These are phyloP conservation scores for Acorus gramineus DNA, from an alignment of 106 monocot species.

Conservation along the genomic window DNA sequence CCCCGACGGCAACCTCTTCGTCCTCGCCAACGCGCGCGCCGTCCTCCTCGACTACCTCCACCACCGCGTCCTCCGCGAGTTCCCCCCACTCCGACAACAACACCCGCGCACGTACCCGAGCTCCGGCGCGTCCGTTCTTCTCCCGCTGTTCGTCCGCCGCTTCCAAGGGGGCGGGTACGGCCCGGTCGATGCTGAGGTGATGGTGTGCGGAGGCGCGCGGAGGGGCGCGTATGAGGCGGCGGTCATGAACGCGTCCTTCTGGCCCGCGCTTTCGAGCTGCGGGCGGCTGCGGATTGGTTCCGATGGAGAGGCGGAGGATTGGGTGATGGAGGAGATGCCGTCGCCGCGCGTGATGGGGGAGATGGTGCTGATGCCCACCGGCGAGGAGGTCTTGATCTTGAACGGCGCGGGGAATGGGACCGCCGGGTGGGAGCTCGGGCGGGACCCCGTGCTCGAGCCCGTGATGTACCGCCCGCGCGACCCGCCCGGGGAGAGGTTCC, in stretches of 20 bases:
- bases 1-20: conserved; percentile 36
- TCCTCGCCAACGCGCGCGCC: conserved; percentile 41
- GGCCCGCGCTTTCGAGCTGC: conserved; percentile 34
- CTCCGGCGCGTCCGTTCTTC: conserved; percentile 42
- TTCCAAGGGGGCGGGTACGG: neutral
- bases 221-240: conserved; percentile 17
- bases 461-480: conserved; percentile 33
- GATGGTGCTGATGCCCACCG: conserved; percentile 57
- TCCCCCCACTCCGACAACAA: conserved; percentile 17
- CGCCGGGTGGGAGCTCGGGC: conserved; percentile 56
- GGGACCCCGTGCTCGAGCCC: conserved; percentile 39
- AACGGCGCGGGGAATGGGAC: conserved; percentile 62
- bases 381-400: conserved; percentile 39
- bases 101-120: conserved; percentile 37
- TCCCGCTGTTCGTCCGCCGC: conserved; percentile 12
- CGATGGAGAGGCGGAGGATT: conserved; percentile 17
- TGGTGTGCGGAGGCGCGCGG: conserved; percentile 55
- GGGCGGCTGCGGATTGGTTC: conserved; percentile 20
- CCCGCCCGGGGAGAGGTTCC: conserved; percentile 18
- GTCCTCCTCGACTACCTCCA: conserved; percentile 18
- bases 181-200: conserved; percentile 24
- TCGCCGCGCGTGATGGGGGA: conserved; percentile 43
- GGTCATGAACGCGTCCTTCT: conserved; percentile 10
- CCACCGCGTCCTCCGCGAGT: conserved; percentile 4
- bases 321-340: conserved; percentile 60